Evolutionary conservation across 2,329 filamentous ascomycete species (phyloP), one percentile per base, ranked within the genome.

Genomic region (Rutstroemia sp.): DNA sequence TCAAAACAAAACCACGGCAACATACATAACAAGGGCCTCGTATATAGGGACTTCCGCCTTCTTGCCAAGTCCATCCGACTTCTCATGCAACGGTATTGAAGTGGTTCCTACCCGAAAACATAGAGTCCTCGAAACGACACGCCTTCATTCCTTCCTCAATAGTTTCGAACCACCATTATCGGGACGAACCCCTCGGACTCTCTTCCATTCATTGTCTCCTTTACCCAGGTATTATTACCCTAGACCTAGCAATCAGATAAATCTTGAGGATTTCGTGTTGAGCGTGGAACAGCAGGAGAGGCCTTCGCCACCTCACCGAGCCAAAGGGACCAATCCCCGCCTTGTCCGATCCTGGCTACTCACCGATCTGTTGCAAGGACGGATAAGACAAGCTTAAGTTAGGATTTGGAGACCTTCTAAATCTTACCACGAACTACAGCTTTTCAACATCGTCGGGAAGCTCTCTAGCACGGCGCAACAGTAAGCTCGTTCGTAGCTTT

Each of bases 281-380:
- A 36, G 38, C 27, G 51, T 54, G 19, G 38, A 34, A 54, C 51
- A 48, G 21, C 51, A 54, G 30, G 51, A 48, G 36, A 54, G 27
- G 42, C 8, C 51, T 17, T 42, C 48, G 51, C 51, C 36, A 48
- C 40, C 9, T 16, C 19, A 51, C 19, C 16, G 7, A 46, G 30
- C 30, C 10, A 12, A 12, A 34, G 10, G 30, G 30, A 34, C 51
- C 21, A 40, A 48, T n/a, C 30, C 25, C 19, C 19, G 17, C 23
- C 47, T 27, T 44, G 19, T 53, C 40, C 34, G 9, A 38, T 10
- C 51, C 51, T 38, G 36, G 51, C 40, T 30, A 17, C 44, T 48
- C 19, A n/a, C 48, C 19, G 34, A 9, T 36, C 19, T 23, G 44
- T 34, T 39, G 23, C 44, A 54, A 54, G 51, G 48, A 48, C 44